A percentile compares a stretch with the other conserved stretches of the same genome.
phyloP scores from a whole-genome alignment of 2,329 filamentous ascomycete species.

The Trichoderma simmonsii region DNA sequence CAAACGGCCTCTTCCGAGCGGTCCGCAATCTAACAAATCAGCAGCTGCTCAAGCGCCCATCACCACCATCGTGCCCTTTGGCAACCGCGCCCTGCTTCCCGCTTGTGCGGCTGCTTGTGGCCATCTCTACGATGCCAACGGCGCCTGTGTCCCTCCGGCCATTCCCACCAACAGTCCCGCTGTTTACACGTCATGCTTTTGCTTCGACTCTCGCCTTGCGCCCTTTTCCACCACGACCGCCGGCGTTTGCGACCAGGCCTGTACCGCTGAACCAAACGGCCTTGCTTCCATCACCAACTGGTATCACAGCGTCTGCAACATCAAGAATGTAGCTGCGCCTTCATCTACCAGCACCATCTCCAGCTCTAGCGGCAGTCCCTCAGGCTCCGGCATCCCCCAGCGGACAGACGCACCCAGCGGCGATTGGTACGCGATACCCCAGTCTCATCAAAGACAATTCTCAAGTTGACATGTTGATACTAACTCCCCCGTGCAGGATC shows the following conservation, averaged over 20 bases:
- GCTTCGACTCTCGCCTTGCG: slow-evolving; percentile 57
- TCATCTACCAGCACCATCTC: slow-evolving; percentile 20
- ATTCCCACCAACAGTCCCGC: slow-evolving; percentile 45
- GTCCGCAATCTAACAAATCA: background rate
- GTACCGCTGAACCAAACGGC: slow-evolving; percentile 45
- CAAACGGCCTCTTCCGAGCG: background rate
- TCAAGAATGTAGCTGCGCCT: slow-evolving; percentile 29
- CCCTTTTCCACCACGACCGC: slow-evolving; percentile 54
- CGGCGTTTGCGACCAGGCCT: slow-evolving; percentile 61
- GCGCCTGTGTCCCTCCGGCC: slow-evolving; percentile 63
- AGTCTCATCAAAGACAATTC: background rate
- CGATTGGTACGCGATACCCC: slow-evolving; percentile 43
- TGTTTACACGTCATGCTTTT: slow-evolving; percentile 71
- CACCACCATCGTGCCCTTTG: slow-evolving; percentile 57
- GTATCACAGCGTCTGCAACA: slow-evolving; percentile 65
- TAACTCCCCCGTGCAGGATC: slow-evolving; percentile 48
- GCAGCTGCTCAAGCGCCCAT: slow-evolving; percentile 19
- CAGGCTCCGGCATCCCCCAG: background rate
- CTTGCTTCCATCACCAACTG: slow-evolving; percentile 62
- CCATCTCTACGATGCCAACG: slow-evolving; percentile 66
- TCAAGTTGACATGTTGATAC: background rate
- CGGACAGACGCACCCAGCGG: slow-evolving; percentile 33
- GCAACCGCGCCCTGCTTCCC: slow-evolving; percentile 48
- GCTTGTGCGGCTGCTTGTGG: slow-evolving; percentile 59
- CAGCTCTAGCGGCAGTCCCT: slow-evolving; percentile 11